Base-by-base conservation (phyloP, 768 basidiomycete genomes). In the Collybia nuda region DNA sequence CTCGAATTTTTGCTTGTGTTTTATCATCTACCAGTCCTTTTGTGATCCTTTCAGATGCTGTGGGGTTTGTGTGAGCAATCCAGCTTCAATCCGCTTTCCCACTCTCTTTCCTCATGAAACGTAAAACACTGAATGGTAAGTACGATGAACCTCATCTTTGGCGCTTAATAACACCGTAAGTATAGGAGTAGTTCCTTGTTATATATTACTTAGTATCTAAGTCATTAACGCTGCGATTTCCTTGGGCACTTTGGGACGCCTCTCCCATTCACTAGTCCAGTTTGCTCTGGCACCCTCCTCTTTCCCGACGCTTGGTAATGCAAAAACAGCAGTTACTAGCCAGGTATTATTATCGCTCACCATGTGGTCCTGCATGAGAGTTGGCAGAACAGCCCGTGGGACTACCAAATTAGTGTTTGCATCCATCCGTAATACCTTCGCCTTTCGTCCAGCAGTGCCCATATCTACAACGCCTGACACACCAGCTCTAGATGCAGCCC, bases 331-430 rank as follows among this genome's bases (percentile, higher is more conserved):
- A 14, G 86, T 84, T 15, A 80, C 79, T 24, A 87, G 59, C 86
- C 84, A 88, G 6, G 72, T 63, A 53, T 79, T 76, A 22, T 55
- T 52, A 3, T 67, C 68, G 3, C 67, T 62, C n/a, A 63, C 58
- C 15, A 63, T 62, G 50, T 83, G 76, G 37, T 75, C 70, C 2
- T 73, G 81, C 44, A 79, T 53, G 40, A 89, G 72, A 36, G 84
- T 85, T 4, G 86, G 86, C 50, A 88, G 62, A n/a, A 86, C 77
- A 29, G 86, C 82, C 18, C 86, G 71, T 2, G 86, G 74, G 28
- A 79, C 80, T 54, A 89, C 78, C 60, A 89, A 63, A 62, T 87
- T 88, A 28, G 85, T 76, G 65, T 90, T 89, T 28, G 87, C 82
- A 61, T 90, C 87, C 22, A 80, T 81, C 37, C 85, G 73, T 12